These are phyloP conservation scores for Pleurotus giganteus DNA, from an alignment of 768 basidiomycete genomes.

Conservation along the genomic window DNA sequence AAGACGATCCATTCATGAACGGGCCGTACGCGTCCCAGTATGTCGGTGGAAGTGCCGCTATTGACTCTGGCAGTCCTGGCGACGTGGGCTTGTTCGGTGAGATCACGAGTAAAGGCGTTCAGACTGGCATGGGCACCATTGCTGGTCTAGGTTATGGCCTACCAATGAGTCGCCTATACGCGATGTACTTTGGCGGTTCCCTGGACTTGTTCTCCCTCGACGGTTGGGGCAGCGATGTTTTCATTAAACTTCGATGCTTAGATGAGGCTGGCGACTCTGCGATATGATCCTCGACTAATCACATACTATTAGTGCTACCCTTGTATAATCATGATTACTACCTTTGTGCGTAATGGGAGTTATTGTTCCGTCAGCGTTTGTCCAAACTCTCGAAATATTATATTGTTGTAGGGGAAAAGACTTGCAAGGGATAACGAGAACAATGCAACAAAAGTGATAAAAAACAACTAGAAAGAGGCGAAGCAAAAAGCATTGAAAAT, in stretches of 20 bases:
- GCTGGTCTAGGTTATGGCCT: conserved; percentile 88
- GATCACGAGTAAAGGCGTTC: conserved; percentile 73
- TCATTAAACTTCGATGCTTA: conserved; percentile 46
- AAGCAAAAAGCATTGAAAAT: conserved; percentile 9
- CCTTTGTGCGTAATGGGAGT: neutral
- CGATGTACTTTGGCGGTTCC: conserved; percentile 83
- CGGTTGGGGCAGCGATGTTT: conserved; percentile 73
- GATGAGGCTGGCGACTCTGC: conserved; percentile 47
- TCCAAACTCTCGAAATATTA: neutral
- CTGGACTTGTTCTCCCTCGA: conserved; percentile 79
- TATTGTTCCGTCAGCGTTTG: neutral
- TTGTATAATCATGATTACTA: conserved; percentile 7
- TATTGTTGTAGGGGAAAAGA: conserved; percentile 15
- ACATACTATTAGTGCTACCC: neutral
- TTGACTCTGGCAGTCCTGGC: conserved; percentile 41
- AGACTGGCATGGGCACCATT: conserved; percentile 84
- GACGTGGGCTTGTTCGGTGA: conserved; percentile 68
- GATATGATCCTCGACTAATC: conserved; percentile 23
- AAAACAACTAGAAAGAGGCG: conserved; percentile 30
- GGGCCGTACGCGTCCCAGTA: conserved; percentile 81
- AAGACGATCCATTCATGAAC: conserved; percentile 46
- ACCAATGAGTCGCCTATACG: conserved; percentile 76
- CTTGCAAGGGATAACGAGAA: conserved; percentile 36
- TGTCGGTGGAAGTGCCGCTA: conserved; percentile 67
- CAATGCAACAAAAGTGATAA: conserved; percentile 28